phyloP scores from a whole-genome alignment of 345 rosid genomes.

The Acer negundo region DNA sequence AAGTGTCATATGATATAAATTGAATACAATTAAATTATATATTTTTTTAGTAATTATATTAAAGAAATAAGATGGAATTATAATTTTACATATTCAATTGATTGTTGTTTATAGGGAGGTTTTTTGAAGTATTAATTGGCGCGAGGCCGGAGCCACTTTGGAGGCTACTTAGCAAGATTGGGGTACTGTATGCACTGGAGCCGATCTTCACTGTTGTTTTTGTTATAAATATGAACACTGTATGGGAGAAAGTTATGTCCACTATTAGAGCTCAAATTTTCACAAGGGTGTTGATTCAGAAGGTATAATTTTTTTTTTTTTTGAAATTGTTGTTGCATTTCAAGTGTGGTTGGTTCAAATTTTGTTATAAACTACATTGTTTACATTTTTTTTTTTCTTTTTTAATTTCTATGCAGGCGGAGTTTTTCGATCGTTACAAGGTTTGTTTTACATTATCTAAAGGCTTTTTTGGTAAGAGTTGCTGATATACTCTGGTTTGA shows the following conservation, averaged over 20 bases:
- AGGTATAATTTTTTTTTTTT: constrained; percentile 38
- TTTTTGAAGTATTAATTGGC: constrained; percentile 87
- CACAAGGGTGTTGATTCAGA: constrained; percentile 75
- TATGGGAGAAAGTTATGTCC: constrained; percentile 93
- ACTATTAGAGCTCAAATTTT: constrained; percentile 79
- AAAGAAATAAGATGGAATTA: no score
- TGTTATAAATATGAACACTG: constrained; percentile 65
- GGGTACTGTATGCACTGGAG: constrained; percentile 69
- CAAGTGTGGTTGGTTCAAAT: constrained; percentile 8
- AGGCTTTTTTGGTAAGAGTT: background rate
- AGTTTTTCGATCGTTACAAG: constrained; percentile 90
- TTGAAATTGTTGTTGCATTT: background rate
- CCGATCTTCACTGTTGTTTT: constrained; percentile 81
- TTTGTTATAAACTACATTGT: background rate
- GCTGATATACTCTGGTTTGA: background rate
- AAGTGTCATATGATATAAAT: no score
- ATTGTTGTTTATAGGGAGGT: constrained; percentile 51
- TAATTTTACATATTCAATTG: background rate
- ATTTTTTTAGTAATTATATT: no score
- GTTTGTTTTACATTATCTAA: constrained; percentile 33
- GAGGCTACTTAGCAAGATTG: constrained; percentile 73
- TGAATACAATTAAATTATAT: no score
- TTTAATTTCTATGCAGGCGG: constrained; percentile 52
- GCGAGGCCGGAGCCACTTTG: constrained; percentile 73
- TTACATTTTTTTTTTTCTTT: background rate